Base-by-base conservation (phyloP, 2,329 filamentous ascomycete species). In the Hypoxylon sp. region DNA sequence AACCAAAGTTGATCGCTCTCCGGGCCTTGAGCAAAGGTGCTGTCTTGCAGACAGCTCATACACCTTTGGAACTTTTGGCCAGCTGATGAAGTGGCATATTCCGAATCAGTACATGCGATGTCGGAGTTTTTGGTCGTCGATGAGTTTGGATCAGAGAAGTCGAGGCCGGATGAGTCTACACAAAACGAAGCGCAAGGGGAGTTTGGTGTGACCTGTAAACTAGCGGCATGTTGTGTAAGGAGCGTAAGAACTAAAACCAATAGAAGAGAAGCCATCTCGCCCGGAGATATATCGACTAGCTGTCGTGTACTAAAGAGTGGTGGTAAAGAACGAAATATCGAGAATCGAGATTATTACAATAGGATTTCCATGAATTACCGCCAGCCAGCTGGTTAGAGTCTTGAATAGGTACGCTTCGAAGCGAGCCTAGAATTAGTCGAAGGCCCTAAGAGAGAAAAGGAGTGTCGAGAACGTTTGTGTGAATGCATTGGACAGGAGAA, bases 1-100 rank as follows among this genome's bases (percentile, higher is more conserved):
- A 88, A 88, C 86, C 86, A 88, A 53, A 81, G 79, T 67, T 86
- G 85, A 69, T 89, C 86, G 61, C 77, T 88, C 77, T 88, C 85
- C 6, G 65, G 63, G 1, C 82, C 85, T 37, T 84, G 78, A 2
- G 79, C 74, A 66, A 82, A 87, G 8, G 79, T 81, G 76, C 86
- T 88, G 30, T 81, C 82, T 73, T 88, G 83, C 30, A 89, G 78
- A 73, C 86, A 89, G 40, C 77, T 82, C 76, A 88, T 79, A 73
- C 86, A 89, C 13, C 76, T 77, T 72, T 83, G 78, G 74, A 85
- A 85, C 72, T 84, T 86, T 57, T 79, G 78, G 1, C 86, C 86
- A 2, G 74, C 56, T 0, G 78, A 30, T 1, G 79, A 75, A 13
- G 74, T 79, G 25, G 76, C 74, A 63, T 85, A 85, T 3, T 81